Conservation (phyloP, 352 stramenopile species). For the Phytopythium delawarense region DNA sequence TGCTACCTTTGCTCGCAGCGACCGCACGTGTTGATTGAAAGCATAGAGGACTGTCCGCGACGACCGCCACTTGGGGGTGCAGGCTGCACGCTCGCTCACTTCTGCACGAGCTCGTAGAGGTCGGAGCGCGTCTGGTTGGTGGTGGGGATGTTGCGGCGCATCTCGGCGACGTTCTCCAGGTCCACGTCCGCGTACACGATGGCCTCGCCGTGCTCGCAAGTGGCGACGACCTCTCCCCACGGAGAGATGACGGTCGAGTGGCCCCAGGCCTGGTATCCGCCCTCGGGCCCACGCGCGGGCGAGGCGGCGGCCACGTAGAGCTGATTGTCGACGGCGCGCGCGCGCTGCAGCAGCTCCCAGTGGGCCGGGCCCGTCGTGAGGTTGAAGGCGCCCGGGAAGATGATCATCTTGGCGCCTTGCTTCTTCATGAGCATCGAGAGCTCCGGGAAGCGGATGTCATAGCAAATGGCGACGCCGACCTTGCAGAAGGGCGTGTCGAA, state of each 20-base stretch:
- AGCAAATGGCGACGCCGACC: conserved; percentile 99
- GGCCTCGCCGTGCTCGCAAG: conserved; percentile 88
- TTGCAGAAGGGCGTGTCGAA: conserved; percentile 89
- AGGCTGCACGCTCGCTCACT: conserved; percentile 30
- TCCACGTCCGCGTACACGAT: conserved; percentile 97
- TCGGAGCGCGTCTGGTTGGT: conserved; percentile 93
- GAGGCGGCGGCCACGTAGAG: conserved; percentile 96
- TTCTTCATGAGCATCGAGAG: conserved; percentile 96
- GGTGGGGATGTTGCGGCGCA: conserved; percentile 96
- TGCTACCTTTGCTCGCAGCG: neutral
- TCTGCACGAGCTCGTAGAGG: conserved; percentile 92
- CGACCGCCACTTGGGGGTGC: neutral
- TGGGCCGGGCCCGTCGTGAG: conserved; percentile 94
- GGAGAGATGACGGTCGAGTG: conserved; percentile 97
- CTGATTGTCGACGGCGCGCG: conserved; percentile 92
- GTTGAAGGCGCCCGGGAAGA: conserved; percentile 87
- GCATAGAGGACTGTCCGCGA: neutral
- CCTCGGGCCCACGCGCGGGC: conserved; percentile 92
- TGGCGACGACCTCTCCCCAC: conserved; percentile 97
- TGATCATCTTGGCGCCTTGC: conserved; percentile 82
- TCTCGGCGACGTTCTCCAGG: conserved; percentile 91
- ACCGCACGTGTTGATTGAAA: conserved; percentile 2
- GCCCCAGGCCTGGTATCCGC: conserved; percentile 98
- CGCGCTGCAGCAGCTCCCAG: conserved; percentile 98
- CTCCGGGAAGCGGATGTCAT: conserved; percentile 99